Conservation (phyloP, 495 filamentous ascomycete species). For the Hypoxylon trugodes region DNA sequence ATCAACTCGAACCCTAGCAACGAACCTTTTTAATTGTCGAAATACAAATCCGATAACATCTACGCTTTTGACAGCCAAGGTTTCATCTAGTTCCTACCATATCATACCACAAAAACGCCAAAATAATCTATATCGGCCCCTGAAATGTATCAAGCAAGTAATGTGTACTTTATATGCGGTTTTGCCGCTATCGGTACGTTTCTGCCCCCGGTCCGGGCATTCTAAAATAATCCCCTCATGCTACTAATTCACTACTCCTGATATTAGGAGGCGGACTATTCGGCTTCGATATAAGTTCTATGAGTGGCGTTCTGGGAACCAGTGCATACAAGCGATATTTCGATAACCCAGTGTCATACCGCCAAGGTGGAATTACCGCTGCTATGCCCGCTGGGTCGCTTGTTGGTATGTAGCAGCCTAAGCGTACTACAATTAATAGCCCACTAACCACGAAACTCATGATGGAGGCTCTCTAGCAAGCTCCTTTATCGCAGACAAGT, state of each 20-base stretch:
- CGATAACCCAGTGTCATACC: conserved; percentile 60
- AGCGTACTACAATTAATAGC: background rate
- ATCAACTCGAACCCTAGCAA: too few relatives aligned
- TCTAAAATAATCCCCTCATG: background rate
- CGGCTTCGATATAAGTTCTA: conserved; percentile 77
- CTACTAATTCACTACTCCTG: background rate
- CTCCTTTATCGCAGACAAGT: conserved; percentile 72
- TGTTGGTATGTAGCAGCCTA: conserved; percentile 49
- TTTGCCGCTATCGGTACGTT: conserved; percentile 70
- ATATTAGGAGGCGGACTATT: conserved; percentile 69
- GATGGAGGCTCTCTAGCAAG: conserved; percentile 63
- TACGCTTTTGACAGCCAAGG: background rate
- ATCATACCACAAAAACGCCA: background rate
- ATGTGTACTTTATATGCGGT: conserved; percentile 68
- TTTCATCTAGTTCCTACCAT: background rate
- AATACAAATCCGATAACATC: too few relatives aligned
- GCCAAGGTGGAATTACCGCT: conserved; percentile 70
- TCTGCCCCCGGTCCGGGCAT: background rate
- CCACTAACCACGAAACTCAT: background rate
- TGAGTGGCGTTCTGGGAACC: conserved; percentile 73
- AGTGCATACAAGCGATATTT: conserved; percentile 70
- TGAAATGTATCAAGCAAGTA: conserved; percentile 56
- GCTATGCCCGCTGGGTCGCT: conserved; percentile 82
- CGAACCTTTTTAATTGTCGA: too few relatives aligned
- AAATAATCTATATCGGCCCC: background rate